phyloP scores from a whole-genome alignment of 225 moss, liverwort and hornwort genomes.

The Takakia lepidozioides region DNA sequence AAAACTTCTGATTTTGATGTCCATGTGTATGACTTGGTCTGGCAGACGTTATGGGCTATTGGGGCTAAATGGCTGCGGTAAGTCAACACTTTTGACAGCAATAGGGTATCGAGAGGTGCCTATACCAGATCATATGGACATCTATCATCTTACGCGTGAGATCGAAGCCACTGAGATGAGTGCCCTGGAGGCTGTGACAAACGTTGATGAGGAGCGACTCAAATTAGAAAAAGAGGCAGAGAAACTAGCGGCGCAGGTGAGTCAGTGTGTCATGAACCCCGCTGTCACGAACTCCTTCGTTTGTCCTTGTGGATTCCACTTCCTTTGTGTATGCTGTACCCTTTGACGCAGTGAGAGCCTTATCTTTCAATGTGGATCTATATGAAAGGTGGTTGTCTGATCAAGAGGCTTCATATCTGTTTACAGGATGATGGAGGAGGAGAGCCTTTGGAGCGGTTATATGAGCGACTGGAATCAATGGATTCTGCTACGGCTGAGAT shows the following conservation, averaged over 20 bases:
- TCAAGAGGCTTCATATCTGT: not conserved
- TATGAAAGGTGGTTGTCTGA: too few relatives aligned
- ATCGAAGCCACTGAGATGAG: constrained; percentile 91
- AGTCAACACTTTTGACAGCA: constrained; percentile 77
- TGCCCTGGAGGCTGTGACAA: constrained; percentile 85
- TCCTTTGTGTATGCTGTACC: not conserved
- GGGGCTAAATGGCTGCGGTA: constrained; percentile 86
- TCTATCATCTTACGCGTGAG: constrained; percentile 85
- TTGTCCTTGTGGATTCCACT: not conserved
- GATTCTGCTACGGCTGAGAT: constrained; percentile 93
- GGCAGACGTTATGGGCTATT: constrained; percentile 79
- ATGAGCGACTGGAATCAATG: constrained; percentile 86
- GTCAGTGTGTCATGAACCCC: not conserved
- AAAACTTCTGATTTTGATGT: too few relatives aligned
- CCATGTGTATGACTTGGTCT: too few relatives aligned
- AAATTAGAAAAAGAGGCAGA: constrained; percentile 80
- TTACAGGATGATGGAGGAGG: constrained; percentile 86
- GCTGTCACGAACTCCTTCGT: not conserved
- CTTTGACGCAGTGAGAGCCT: not conserved
- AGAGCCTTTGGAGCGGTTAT: constrained; percentile 76
- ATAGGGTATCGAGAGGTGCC: constrained; percentile 89
- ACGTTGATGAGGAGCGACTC: constrained; percentile 74
- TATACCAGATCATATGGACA: constrained; percentile 95
- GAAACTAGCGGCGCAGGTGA: constrained; percentile 69
- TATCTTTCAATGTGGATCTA: too few relatives aligned